Evolutionary conservation across 495 filamentous ascomycete species (phyloP), one percentile per base, ranked within the genome.

Genomic region (Podospora comata): DNA sequence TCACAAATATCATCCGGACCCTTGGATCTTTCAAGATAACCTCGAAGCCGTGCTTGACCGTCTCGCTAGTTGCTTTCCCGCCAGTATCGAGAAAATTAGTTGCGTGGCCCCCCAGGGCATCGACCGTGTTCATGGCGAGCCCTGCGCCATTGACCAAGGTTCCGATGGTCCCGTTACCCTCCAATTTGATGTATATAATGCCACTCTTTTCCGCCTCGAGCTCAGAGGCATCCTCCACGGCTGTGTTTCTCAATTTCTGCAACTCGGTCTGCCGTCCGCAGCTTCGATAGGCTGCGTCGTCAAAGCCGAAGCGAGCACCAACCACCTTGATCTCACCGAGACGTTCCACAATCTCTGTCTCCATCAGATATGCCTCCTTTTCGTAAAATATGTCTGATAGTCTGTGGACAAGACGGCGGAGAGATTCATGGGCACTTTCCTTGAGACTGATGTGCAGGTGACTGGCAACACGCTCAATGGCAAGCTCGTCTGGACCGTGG

Each of bases 61-160:
- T 96, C 72, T 90, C 88, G n/a, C 85, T 86, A 2, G 93, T 96
- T 1, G 93, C 93, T 76, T 96, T 96, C 63, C 92, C 93, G 32
- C 93, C 93, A 0, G 92, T 96, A 75, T 96, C 93, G 30, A 96
- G 83, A 80, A 97, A 96, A 68, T 96, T 96, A 32, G 92, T 85
- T 30, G 86, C 87, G 57, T 83, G 79, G 60, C 88, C 89, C 3
- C 84, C 82, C 6, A 96, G 85, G 2, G 90, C 90, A 73, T 96
- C 93, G 67, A 92, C 87, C 0, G 93, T 96, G 78, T 96, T 96
- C 92, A 97, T 96, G 11, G 92, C 92, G 23, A 96, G 87, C 4
- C 93, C 93, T 27, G 93, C 93, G 57, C 93, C 93, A 73, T 96
- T 96, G 67, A 94, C 91, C 39, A 93, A 77, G 2, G 90, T 94